Base-by-base conservation (phyloP, 108 stramenopile species). In the Cyclotella baltica region DNA sequence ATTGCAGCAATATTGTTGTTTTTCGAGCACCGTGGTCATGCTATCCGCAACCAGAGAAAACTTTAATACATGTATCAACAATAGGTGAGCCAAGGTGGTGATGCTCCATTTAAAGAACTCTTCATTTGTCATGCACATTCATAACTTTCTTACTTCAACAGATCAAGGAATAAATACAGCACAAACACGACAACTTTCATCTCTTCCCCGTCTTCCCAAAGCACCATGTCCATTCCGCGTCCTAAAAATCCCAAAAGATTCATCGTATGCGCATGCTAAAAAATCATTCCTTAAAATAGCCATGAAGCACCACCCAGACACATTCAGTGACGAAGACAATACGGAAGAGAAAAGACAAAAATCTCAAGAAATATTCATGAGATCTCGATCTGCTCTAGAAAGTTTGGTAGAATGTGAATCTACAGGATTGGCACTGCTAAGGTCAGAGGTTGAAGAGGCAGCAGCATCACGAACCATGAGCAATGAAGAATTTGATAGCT, bases 261-360 rank as follows among this genome's bases (percentile, higher is more conserved):
- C 72, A 46, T 55, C 77, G 2, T 95, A 91, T 64, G 81, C 85
- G 11, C 82, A 87, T 38, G 91, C 88, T 68, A 94, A 92, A 78
- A 83, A 77, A 43, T 90, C 81, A n/a, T 95, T 95, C 77, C 46
- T 95, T 19, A 74, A 85, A 88, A 89, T 95, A 25, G 93, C 93
- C 68, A 91, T 95, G 93, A 70, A 81, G 57, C 86, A 95, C 80
- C 93, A 95, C 59, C 93, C 93, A 59, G 93, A 95, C 62, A 89
- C 86, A 3, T 63, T 86, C 22, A 55, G 20, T 19, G 46, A 50
- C 19, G 62, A 75, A 0, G 46, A 77, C 37, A 57, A 50, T 13
- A n/a, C n/a, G n/a, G 72, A 79, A 25, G 61, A 72, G 37, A 33
- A 72, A 38, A 72, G 72, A 46, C 59, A 82, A 35, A 74, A 78